A percentile compares a stretch with the other conserved stretches of the same genome.
phyloP scores from a whole-genome alignment of 2,329 filamentous ascomycete species.

The Scedosporium dehoogii region DNA sequence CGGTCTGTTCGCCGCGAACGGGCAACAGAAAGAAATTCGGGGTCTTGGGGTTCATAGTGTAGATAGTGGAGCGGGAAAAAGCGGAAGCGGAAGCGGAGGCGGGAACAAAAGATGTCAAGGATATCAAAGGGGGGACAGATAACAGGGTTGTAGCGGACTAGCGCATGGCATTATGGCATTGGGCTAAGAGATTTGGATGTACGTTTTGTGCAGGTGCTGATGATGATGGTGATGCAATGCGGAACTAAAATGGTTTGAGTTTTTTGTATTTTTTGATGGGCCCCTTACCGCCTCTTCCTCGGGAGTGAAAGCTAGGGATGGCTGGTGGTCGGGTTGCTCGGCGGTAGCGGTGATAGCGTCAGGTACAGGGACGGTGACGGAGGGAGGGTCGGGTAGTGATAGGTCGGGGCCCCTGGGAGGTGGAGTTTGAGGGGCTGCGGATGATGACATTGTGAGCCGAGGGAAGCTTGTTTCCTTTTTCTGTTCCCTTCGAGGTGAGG shows the following conservation, averaged over 20 bases:
- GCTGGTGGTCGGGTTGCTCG: conserved; percentile 14
- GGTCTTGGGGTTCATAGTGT: neutral
- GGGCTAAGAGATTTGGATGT: neutral
- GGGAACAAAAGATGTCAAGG: neutral
- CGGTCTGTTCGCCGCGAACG: neutral
- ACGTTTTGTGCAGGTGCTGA: conserved; percentile 7
- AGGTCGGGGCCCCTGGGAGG: neutral
- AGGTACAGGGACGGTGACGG: neutral
- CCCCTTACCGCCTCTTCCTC: conserved; percentile 46
- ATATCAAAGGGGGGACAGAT: neutral
- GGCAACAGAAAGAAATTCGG: neutral
- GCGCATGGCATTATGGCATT: too few relatives aligned
- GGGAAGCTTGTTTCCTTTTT: too few relatives aligned
- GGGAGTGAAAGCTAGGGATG: conserved; percentile 33
- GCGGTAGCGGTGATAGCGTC: neutral
- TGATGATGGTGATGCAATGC: neutral
- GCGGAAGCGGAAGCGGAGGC: neutral
- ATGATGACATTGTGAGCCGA: neutral
- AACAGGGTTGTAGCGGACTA: neutral
- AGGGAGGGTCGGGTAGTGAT: too few relatives aligned
- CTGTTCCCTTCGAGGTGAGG: too few relatives aligned
- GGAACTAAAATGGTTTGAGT: neutral
- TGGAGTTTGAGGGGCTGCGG: neutral
- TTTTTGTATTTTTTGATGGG: neutral
- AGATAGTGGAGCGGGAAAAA: neutral